Base-by-base conservation (phyloP, 768 basidiomycete species). In the Boletus bicolor region DNA sequence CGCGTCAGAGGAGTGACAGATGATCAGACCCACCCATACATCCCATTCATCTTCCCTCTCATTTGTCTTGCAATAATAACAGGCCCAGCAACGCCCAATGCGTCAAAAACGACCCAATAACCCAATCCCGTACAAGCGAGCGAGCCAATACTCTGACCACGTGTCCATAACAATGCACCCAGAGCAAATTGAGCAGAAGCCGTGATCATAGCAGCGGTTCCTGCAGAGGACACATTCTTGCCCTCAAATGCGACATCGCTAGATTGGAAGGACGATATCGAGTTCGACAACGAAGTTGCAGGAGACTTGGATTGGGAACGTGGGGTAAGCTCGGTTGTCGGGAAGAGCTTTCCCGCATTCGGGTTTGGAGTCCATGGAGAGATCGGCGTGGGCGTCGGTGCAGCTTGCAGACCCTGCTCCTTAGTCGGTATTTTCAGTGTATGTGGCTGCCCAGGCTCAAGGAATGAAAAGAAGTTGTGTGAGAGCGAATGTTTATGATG, bases 61-160 rank as follows among this genome's bases (percentile, higher is more conserved):
- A 83, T 70, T 69, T 21, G 79, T 76, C 26, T 73, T 72, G 66
- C 64, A 19, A 70, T 57, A 7, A 68, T 54, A 7, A 55, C 59
- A 35, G 68, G 41, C 72, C 77, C 24, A 87, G 69, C 19, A 69
- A 96, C 81, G 0, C 95, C 95, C 58, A 94, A 77, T 4, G 93
- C 82, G 68, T 98, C 96, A 66, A 98, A 99, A 2, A 98, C 93
- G 24, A 96, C 85, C 85, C 96, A 89, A 68, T 99, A 99, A 0
- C 96, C 97, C 17, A 99, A 71, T 0, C 93, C 97, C 1, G 96
- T 96, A 53, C 88, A 85, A 8, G 88, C 80, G 30, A 98, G 74
- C 46, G 92, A 93, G 17, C 94, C 94, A 21, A 85, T 82, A 57
- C 87, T 85, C 71, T 99, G 97, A 2, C 94, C 95, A 24, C 78